Evolutionary conservation across 257 asterid genomes (phyloP), one percentile per base, ranked within the genome.

Genomic region (Solanum clarkiae): DNA sequence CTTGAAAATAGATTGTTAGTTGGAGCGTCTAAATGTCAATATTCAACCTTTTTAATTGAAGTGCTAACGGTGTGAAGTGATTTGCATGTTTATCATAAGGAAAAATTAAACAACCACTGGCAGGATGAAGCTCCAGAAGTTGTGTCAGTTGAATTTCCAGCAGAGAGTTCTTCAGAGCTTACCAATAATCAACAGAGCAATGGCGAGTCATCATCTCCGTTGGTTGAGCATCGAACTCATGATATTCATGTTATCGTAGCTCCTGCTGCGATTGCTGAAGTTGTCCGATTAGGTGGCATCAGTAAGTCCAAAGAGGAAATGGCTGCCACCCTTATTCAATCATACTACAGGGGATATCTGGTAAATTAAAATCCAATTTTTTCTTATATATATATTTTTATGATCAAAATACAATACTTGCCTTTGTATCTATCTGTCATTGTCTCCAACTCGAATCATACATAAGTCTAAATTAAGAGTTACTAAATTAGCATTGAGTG

Each of bases 301-400:
- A 92, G 93, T 20, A 93, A 89, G 80, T 91, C 95, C 7, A 94
- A 88, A 88, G 97, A 92, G 70, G 96, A 95, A 71, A 93, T 89
- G 24, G 96, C 97, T 56, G 98, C 98, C 57, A 90, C 86, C 26
- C 89, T 92, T 13, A 89, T 95, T 16, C 99, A 96, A 63, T 90
- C 99, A 20, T 86, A 91, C 59, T 96, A 96, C 88, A 89, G 98
- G 89, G 99, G 98, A 87, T 96, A 96, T 88, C 88, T 96, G 92
- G 99, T 96, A 92, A 59, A 40, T 18, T 2, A 13, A 56, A 45
- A 82, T 17, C 12, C 55, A 42, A 81, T 49, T 16, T 8, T 69
- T 69, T 69, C 79, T 69, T 4, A 0, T 57, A 36, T 36, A 36
- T 36, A 36, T 36, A 36, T 36, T 3, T 36, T 5, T 36, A 36